These are phyloP conservation scores for Malus domestica DNA, from an alignment of 306 rosid species.

Conservation along the genomic window ASM211411v1 NC_041803.1:4551001-4551500, in stretches of 20 bases:
- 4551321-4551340: background rate
- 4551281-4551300: slow-evolving; percentile 35
- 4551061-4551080: slow-evolving; percentile 90
- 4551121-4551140: slow-evolving; percentile 54
- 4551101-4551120: slow-evolving; percentile 99
- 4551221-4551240: slow-evolving; percentile 92
- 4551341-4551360: background rate
- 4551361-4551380: background rate
- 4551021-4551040: background rate
- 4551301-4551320: slow-evolving; percentile 8
- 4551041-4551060: slow-evolving; percentile 56
- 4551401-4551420: background rate
- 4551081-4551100: slow-evolving; percentile 82
- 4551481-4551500: slow-evolving; percentile 95
- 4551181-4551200: slow-evolving; percentile 19
- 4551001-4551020: background rate
- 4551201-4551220: slow-evolving; percentile 96
- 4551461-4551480: slow-evolving; percentile 84
- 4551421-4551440: slow-evolving; percentile 3
- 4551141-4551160: background rate
- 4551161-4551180: slow-evolving; percentile 21
- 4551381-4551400: background rate
- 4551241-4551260: slow-evolving; percentile 89
- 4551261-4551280: slow-evolving; percentile 99
- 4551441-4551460: slow-evolving; percentile 21